These are phyloP conservation scores for Usnea hakonensis DNA, from an alignment of 495 filamentous ascomycete species.

Conservation along the genomic window DNA sequence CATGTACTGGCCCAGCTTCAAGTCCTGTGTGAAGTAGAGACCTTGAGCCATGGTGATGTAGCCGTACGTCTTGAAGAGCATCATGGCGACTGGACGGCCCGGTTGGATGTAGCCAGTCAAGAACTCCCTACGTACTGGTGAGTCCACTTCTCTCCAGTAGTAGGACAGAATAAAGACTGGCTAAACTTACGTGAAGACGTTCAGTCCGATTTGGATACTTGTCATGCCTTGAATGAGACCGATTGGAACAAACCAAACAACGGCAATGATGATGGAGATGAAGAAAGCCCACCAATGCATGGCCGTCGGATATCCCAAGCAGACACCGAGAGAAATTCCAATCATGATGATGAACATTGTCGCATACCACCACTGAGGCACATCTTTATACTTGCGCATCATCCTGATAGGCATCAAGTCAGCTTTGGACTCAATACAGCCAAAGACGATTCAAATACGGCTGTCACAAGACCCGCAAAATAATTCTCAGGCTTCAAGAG, in stretches of 20 bases:
- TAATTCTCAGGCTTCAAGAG: not conserved
- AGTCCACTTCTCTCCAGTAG: not conserved
- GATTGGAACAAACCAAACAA: slow-evolving; percentile 45
- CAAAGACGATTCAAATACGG: not conserved
- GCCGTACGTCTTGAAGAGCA: slow-evolving; percentile 54
- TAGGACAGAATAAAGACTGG: too few relatives aligned
- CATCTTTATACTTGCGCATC: slow-evolving; percentile 51
- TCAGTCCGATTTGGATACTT: slow-evolving; percentile 47
- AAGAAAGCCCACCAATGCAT: slow-evolving; percentile 49
- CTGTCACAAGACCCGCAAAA: too few relatives aligned
- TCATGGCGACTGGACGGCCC: slow-evolving; percentile 54
- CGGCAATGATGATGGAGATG: slow-evolving; percentile 41
- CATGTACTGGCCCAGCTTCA: slow-evolving; percentile 59
- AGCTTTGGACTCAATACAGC: not conserved
- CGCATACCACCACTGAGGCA: slow-evolving; percentile 59
- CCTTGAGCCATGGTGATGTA: slow-evolving; percentile 53
- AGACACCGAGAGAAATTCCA: slow-evolving; percentile 45
- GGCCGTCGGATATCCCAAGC: slow-evolving; percentile 44
- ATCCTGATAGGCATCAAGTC: slow-evolving; percentile 29
- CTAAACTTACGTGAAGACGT: slow-evolving; percentile 42
- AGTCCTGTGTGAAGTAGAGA: slow-evolving; percentile 43
- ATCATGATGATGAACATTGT: slow-evolving; percentile 42
- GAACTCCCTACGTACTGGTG: slow-evolving; percentile 36
- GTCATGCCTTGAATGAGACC: slow-evolving; percentile 48
- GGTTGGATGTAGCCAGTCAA: slow-evolving; percentile 58